Evolutionary conservation across 805 yeast genomes (phyloP), one percentile per base, ranked within the genome.

Genomic region (Geotrichum ghanense): DNA sequence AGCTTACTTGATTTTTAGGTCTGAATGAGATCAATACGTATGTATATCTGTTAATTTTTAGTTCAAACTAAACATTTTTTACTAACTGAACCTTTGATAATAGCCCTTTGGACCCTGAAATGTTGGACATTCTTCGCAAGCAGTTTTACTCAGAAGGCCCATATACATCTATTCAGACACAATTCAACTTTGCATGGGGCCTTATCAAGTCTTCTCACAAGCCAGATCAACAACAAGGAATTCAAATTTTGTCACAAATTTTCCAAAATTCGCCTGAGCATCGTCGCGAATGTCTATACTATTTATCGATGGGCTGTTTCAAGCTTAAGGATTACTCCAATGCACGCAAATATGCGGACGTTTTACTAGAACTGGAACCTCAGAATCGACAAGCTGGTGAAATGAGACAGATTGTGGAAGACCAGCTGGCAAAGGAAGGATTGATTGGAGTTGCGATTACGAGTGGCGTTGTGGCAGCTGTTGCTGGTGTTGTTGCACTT

Each of bases 101-200:
- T 6, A 39, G 42, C n/a, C 25, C 42, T 21, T 17, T 39, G 5
- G 23, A 20, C 5, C 42, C 6, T 3, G 83, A 81, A 48, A 95
- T 90, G 57, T 71, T 92, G 39, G 81, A 77, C 14, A 74, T 88
- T 1, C 73, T 92, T 24, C 80, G 77, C 52, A 75, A 79, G 54
- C 95, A 87, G 57, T 87, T 85, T 37, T 75, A 78, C 22, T 70
- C 81, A 1, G 97, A 92, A 61, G 80, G 83, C 25, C 95, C 92
- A 3, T 69, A 74, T 35, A 88, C 86, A 0, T 73, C 89, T 0
- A 73, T 84, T 0, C 97, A 88, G 62, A 81, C 96, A 2, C 76
- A 79, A 48, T 92, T 92, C 73, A 92, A 94, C 64, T 85, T 84
- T 56, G 95, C 97, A 0, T 92, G 99, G 98, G 98, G 94, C 2